Evolutionary conservation across 2,329 filamentous ascomycete species (phyloP), one percentile per base, ranked within the genome.

Genomic region (Phyllosticta citriasiana): DNA sequence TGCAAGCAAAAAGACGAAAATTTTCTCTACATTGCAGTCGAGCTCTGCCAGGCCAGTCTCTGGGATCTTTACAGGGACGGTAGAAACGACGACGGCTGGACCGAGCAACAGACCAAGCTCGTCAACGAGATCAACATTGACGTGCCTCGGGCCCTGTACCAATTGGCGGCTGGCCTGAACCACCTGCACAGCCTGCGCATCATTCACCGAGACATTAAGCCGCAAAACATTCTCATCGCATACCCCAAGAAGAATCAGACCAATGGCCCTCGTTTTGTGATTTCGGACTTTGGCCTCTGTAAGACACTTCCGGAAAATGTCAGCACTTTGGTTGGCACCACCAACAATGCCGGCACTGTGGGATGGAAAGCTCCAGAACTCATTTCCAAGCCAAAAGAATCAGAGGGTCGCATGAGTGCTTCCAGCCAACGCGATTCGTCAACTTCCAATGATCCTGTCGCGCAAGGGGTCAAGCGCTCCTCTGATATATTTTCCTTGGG

Each of bases 401-500:
- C 72, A 5, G 65, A 65, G 40, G 69, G 71, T 33, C 68, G 70
- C 53, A 72, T 74, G 54, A 77, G 74, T 61, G 75, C 76, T 50
- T 75, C 74, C 62, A 74, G 77, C 59, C 75, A 74, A 54, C 70
- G 73, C 52, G 74, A 76, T 53, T 76, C 75, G 0, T 74, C 72
- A 1, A 73, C 68, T 58, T 74, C 72, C 0, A 72, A 69, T 4
- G 73, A 75, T 61, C 71, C 72, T 1, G 78, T 84, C 26, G 68
- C 73, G 66, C 87, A 91, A 63, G 88, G 94, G 57, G 93, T 95
- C 6, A 99, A 96, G 54, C 88, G 94, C 54, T 90, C 94, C 8
- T 97, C 97, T 64, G 94, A 99, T 71, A 96, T 99, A 26, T 99
- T 99, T 77, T 96, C 92, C 0, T 82, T 99, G 40, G 94, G 94